Evolutionary conservation across 495 filamentous ascomycete species (phyloP).

Genomic region (Saxophila tyrrhenica): DNA sequence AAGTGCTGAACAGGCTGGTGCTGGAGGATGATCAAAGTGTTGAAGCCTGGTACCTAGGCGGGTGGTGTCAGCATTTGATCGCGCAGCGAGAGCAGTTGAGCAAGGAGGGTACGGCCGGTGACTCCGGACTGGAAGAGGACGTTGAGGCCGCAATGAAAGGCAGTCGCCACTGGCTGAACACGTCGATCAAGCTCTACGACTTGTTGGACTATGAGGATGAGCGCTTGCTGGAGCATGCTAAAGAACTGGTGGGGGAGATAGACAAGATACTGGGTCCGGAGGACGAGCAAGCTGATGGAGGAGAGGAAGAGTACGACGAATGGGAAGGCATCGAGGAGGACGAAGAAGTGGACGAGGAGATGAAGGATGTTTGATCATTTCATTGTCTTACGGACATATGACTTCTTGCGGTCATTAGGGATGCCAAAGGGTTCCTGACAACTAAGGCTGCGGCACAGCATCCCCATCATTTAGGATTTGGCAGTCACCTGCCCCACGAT

Average conservation of each 20-base stretch:
- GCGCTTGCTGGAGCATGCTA: conserved; percentile 51
- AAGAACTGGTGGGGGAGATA: conserved; percentile 47
- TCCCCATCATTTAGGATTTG: too few relatives aligned
- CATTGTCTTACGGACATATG: too few relatives aligned
- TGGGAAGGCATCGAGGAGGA: conserved; percentile 37
- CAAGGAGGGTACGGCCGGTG: conserved; percentile 3
- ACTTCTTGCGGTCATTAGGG: too few relatives aligned
- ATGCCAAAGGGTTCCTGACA: too few relatives aligned
- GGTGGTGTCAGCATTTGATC: conserved; percentile 74
- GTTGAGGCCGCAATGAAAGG: conserved; percentile 41
- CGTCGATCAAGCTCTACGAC: conserved; percentile 47
- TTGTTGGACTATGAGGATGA: conserved; percentile 63
- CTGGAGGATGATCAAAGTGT: conserved; percentile 84
- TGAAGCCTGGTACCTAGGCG: conserved; percentile 93
- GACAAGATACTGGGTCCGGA: conserved; percentile 44
- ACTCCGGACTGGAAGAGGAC: conserved; percentile 27
- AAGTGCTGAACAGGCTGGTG: conserved; percentile 72
- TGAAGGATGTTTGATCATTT: conserved; percentile 16
- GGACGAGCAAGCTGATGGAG: conserved; percentile 38
- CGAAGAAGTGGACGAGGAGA: conserved; percentile 28
- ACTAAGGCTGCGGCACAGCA: background rate
- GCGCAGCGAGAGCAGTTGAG: conserved; percentile 49
- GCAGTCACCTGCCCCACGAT: background rate
- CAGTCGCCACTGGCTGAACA: conserved; percentile 49
- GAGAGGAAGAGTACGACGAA: conserved; percentile 37